phyloP scores from a whole-genome alignment of 148 eudicot species.

The Fagopyrum homotropicum region DNA sequence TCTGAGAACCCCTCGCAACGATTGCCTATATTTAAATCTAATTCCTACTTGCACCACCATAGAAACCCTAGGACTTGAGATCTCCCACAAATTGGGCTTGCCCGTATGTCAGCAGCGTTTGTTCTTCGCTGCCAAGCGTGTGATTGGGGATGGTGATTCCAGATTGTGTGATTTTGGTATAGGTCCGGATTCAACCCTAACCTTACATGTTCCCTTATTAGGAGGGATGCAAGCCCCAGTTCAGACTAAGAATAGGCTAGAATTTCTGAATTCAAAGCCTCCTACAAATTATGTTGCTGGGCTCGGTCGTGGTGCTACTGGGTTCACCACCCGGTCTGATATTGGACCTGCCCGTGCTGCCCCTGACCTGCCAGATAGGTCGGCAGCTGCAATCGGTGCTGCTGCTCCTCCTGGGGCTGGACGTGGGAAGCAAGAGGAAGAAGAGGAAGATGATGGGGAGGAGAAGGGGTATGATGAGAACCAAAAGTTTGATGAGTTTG shows the following conservation, averaged over 20 bases:
- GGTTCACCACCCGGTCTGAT: conserved; percentile 94
- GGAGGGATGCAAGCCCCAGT: conserved; percentile 89
- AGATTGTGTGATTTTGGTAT: conserved; percentile 41
- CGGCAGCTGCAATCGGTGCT: conserved; percentile 51
- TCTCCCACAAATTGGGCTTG: conserved; percentile 28
- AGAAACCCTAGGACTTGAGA: conserved; percentile 28
- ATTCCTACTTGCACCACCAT: conserved; percentile 50
- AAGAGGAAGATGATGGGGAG: conserved; percentile 58
- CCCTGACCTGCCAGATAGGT: conserved; percentile 72
- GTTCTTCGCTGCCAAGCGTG: conserved; percentile 36
- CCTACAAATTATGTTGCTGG: conserved; percentile 92
- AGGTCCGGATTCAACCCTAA: conserved; percentile 34
- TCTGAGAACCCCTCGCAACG: conserved; percentile 31
- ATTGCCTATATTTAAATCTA: conserved; percentile 49
- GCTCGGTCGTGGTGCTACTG: conserved; percentile 95
- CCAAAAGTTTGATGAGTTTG: conserved; percentile 96
- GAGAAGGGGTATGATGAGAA: conserved; percentile 93
- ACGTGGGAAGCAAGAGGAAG: conserved; percentile 59
- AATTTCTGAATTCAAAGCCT: conserved; percentile 65
- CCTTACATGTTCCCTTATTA: conserved; percentile 34
- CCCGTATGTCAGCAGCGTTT: conserved; percentile 46
- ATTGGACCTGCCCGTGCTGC: conserved; percentile 95
- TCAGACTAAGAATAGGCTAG: conserved; percentile 45
- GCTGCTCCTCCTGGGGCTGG: conserved; percentile 39
- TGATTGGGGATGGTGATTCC: conserved; percentile 21